phyloP scores from a whole-genome alignment of 75 land plant genomes.

The Sequoiadendron giganteum region DNA sequence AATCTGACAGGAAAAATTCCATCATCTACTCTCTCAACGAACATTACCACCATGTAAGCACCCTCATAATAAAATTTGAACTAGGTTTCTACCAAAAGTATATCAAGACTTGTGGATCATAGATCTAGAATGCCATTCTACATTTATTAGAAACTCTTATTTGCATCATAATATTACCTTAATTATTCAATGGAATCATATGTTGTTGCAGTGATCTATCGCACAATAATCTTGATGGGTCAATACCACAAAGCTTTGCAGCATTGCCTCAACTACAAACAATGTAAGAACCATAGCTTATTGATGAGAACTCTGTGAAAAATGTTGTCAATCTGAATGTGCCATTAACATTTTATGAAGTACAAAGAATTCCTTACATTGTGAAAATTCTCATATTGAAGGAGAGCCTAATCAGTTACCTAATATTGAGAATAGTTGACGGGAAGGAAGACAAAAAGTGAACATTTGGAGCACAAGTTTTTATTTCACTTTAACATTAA shows the following conservation, averaged over 20 bases:
- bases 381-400: background rate
- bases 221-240: conserved; percentile 11
- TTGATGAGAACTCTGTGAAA: background rate
- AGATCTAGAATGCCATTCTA: background rate
- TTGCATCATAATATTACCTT: background rate
- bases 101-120: background rate
- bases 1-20: conserved; percentile 20
- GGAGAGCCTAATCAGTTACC: background rate
- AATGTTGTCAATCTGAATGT: background rate
- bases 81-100: background rate
- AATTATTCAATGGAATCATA: background rate
- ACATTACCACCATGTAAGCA: conserved; percentile 13
- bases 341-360: background rate
- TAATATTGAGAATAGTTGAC: background rate
- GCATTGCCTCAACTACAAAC: conserved; percentile 8
- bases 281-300: background rate
- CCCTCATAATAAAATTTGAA: background rate
- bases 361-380: background rate
- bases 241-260: conserved; percentile 21
- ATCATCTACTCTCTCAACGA: background rate
- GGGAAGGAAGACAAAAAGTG: background rate
- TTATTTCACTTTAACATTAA: background rate
- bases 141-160: background rate
- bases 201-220: conserved; percentile 10
- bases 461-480: background rate